Percentiles rank a stretch among this genome's conserved stretches.
Evolutionary conservation across 192 early-diverging fungal species (phyloP).

Genomic region (Coemansia sp.): DNA sequence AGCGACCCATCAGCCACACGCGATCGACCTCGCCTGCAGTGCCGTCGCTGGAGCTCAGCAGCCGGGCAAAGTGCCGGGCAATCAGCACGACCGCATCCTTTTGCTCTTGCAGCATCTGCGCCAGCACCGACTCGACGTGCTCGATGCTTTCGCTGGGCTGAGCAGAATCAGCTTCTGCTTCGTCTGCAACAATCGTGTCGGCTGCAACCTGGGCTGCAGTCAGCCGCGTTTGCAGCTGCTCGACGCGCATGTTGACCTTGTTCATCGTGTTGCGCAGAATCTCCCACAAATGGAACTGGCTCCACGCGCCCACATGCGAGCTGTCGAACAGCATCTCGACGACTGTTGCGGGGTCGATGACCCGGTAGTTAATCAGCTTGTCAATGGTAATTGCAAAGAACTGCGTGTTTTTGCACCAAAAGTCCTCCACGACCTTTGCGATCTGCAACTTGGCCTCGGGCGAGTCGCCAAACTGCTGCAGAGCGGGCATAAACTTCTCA

Average conservation of each 20-base stretch:
- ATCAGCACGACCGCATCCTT: conserved; percentile 76
- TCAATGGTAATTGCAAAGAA: conserved; percentile 91
- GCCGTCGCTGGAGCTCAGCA: conserved; percentile 52
- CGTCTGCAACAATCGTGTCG: conserved; percentile 28
- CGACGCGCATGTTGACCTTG: conserved; percentile 83
- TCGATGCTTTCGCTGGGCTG: conserved; percentile 54
- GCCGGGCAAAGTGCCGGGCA: conserved; percentile 64
- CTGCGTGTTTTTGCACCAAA: conserved; percentile 88
- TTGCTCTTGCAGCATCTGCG: conserved; percentile 72
- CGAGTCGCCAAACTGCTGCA: conserved; percentile 40
- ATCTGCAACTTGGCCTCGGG: conserved; percentile 73
- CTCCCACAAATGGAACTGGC: conserved; percentile 76
- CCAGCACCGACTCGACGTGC: conserved; percentile 64
- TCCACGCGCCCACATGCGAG: conserved; percentile 38
- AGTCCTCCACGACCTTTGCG: conserved; percentile 64
- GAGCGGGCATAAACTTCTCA: conserved; percentile 67
- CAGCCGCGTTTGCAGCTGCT: conserved; percentile 38
- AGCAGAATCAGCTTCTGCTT: conserved; percentile 15
- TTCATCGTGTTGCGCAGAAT: conserved; percentile 80
- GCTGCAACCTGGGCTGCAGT: conserved; percentile 29
- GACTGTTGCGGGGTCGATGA: conserved; percentile 82
- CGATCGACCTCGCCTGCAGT: conserved; percentile 63
- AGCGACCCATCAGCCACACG: conserved; percentile 66
- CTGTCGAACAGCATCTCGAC: conserved; percentile 74
- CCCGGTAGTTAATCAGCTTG: conserved; percentile 93